Conservation (phyloP, 2,329 filamentous ascomycete species). For the Colletotrichum orbiculare region DNA sequence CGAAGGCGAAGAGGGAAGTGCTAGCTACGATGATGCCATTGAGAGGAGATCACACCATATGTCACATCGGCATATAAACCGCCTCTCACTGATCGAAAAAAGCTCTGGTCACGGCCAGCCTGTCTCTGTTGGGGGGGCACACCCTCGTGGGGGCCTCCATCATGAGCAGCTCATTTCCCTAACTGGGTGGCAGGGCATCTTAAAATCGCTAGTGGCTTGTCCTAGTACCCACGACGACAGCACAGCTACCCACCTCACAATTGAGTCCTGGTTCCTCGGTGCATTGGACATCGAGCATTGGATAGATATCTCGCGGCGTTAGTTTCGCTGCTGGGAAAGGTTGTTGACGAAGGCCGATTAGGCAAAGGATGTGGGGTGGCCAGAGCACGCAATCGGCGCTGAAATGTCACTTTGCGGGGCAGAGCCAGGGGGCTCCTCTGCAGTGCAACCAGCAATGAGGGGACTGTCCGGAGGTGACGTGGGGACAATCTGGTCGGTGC, state of each 20-base stretch:
- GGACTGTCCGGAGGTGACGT: background rate
- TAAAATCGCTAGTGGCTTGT: too few relatives aligned
- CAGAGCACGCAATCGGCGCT: slow-evolving; percentile 48
- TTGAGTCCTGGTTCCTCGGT: background rate
- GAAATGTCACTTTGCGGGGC: slow-evolving; percentile 38
- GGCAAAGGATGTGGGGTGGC: slow-evolving; percentile 43
- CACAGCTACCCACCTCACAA: slow-evolving; percentile 4
- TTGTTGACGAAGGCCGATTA: slow-evolving; percentile 35
- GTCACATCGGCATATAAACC: slow-evolving; percentile 1
- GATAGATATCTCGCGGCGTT: background rate
- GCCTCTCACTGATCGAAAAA: slow-evolving; percentile 4
- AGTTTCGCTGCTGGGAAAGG: background rate
- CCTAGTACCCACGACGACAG: background rate
- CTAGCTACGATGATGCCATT: slow-evolving; percentile 35
- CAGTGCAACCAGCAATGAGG: background rate
- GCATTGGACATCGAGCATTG: background rate
- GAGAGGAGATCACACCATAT: slow-evolving; percentile 31
- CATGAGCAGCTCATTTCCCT: background rate
- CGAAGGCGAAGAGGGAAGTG: slow-evolving; percentile 12
- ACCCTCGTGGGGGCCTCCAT: slow-evolving; percentile 1
- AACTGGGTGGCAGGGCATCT: too few relatives aligned
- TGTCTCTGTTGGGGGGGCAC: background rate
- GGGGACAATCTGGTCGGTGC: background rate
- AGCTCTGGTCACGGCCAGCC: background rate
- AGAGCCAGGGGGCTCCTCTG: slow-evolving; percentile 18